These are phyloP conservation scores for Arthroderma sp. DNA, from an alignment of 2,329 filamentous ascomycete genomes.

Conservation along the genomic window DNA sequence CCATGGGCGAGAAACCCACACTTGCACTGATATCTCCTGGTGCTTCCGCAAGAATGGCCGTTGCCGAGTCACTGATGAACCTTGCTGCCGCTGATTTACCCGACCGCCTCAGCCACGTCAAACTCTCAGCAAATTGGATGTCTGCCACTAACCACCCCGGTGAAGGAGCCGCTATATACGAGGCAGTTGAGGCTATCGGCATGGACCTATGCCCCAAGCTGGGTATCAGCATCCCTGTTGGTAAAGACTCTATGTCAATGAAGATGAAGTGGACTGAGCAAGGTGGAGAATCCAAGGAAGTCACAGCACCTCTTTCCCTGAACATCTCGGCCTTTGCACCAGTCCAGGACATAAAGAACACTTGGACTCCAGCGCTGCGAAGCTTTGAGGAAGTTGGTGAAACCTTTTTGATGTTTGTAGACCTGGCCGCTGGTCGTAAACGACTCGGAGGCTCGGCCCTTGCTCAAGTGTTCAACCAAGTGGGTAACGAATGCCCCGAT, in stretches of 20 bases:
- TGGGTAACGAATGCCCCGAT: constrained; percentile 76
- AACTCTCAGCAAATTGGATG: constrained; percentile 98
- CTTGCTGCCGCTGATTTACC: constrained; percentile 66
- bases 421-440: constrained; percentile 68
- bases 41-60: constrained; percentile 90
- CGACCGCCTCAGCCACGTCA: constrained; percentile 62
- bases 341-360: constrained; percentile 68
- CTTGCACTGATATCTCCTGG: constrained; percentile 79
- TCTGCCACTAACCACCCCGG: constrained; percentile 86
- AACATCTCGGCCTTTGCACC: constrained; percentile 84
- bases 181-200: constrained; percentile 84
- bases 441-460: constrained; percentile 82
- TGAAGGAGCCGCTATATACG: constrained; percentile 82
- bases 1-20: constrained; percentile 85
- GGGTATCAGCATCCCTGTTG: constrained; percentile 88
- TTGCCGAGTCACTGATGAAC: constrained; percentile 87
- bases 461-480: constrained; percentile 74
- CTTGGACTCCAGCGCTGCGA: constrained; percentile 84
- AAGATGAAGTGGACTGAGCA: constrained; percentile 86
- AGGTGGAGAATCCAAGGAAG: constrained; percentile 58
- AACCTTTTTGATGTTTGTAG: constrained; percentile 77
- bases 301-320: constrained; percentile 81
- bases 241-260: constrained; percentile 98
- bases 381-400: constrained; percentile 79
- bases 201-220: constrained; percentile 82